A percentile compares a stretch with the other conserved stretches of the same genome.
These are phyloP conservation scores for Endogone sp. DNA, from an alignment of 192 early-diverging fungal genomes.

Conservation along the genomic window DNA sequence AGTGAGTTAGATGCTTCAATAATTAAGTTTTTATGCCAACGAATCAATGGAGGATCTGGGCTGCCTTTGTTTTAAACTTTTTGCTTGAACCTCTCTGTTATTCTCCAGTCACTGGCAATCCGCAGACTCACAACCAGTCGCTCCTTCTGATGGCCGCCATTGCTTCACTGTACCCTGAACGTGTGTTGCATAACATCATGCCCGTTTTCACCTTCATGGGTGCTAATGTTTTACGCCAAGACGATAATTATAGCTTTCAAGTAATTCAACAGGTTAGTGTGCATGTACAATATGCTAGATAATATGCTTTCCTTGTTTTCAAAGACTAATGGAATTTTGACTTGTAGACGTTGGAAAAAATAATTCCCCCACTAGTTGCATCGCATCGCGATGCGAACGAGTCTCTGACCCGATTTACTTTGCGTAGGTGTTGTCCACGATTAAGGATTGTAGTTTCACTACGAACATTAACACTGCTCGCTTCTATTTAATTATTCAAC, in stretches of 20 bases:
- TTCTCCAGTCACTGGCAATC: conserved; percentile 80
- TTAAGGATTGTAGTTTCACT: conserved; percentile 11
- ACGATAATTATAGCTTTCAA: conserved; percentile 95
- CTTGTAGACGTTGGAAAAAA: conserved; percentile 65
- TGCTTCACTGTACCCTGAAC: conserved; percentile 74
- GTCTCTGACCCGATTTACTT: conserved; percentile 20
- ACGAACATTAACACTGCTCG: conserved; percentile 5
- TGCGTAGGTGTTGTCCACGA: not conserved
- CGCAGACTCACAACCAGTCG: conserved; percentile 91
- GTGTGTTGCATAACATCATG: conserved; percentile 90
- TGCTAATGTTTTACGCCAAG: conserved; percentile 88
- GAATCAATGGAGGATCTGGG: not conserved
- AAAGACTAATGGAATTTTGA: no score
- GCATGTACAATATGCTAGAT: no score
- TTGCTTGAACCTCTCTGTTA: no score
- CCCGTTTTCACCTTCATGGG: conserved; percentile 99
- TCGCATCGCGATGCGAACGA: conserved; percentile 33
- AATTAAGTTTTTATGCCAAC: not conserved
- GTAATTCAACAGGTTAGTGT: conserved; percentile 69
- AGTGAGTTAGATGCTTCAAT: conserved; percentile 7
- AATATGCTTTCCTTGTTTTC: no score
- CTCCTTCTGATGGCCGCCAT: conserved; percentile 86
- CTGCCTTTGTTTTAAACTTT: not conserved
- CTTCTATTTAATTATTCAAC: conserved; percentile 14
- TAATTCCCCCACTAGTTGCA: conserved; percentile 78